These are phyloP conservation scores for Trichosanthes truncata DNA, from an alignment of 306 rosid species.

Conservation along the genomic window DNA sequence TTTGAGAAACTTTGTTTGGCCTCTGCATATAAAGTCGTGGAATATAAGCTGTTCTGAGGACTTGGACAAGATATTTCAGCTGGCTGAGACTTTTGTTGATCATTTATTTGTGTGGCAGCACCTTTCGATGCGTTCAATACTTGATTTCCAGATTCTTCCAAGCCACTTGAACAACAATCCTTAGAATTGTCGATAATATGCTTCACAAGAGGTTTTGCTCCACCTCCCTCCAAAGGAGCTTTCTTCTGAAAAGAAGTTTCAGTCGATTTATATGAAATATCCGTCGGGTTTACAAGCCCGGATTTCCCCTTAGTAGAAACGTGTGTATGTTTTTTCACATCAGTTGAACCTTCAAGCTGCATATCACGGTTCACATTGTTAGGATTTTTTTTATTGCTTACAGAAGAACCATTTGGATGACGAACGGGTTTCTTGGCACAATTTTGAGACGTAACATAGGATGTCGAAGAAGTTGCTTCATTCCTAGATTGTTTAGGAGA, in stretches of 20 bases:
- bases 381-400: conserved; percentile 31
- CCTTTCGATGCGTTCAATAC: conserved; percentile 28
- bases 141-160: conserved; percentile 28
- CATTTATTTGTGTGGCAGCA: conserved; percentile 25
- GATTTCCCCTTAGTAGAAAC: conserved; percentile 25
- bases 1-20: conserved; percentile 77
- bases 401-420: conserved; percentile 33
- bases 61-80: conserved; percentile 45
- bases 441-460: conserved; percentile 23
- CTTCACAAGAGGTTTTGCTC: conserved; percentile 28
- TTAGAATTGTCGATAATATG: conserved; percentile 20
- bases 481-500: conserved; percentile 33
- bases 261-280: conserved; percentile 3
- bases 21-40: conserved; percentile 62
- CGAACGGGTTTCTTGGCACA: conserved; percentile 28
- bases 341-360: conserved; percentile 21
- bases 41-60: conserved; percentile 70
- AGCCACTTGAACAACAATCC: conserved; percentile 27
- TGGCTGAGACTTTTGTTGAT: conserved; percentile 25
- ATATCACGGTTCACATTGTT: conserved; percentile 15
- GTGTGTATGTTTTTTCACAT: conserved; percentile 18
- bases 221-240: conserved; percentile 30
- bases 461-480: conserved; percentile 36
- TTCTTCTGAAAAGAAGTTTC: conserved; percentile 33
- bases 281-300: conserved; percentile 14